Base-by-base conservation (phyloP, 2,329 filamentous ascomycete genomes). In the Lachnellula hyalina region DNA sequence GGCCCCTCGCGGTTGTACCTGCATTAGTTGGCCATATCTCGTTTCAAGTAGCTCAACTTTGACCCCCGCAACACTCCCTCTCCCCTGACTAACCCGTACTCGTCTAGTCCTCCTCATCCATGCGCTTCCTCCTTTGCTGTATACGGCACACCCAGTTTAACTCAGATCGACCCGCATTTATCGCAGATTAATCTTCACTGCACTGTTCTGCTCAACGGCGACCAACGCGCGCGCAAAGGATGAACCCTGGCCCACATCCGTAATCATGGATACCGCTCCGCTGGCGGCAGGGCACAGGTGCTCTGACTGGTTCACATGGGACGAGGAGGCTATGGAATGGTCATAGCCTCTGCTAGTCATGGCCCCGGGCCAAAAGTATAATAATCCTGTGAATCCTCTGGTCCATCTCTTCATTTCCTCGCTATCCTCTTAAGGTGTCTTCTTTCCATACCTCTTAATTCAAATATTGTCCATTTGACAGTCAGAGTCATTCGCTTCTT, bases 401-500 rank as follows among this genome's bases (percentile, higher is more conserved):
- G 28, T 51, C 46, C 28, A 36, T 40, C 15, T 28, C 35, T 61
- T 49, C 28, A 44, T 55, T 59, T 56, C 38, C 50, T 64, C 61
- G 44, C 45, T 50, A 58, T 60, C 59, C 58, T 55, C 53, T 60
- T 60, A 58, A 61, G 63, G 49, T 64, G 53, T 67, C 52, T 60
- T 61, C 53, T 55, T 57, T 55, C 54, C 63, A 54, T 59, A 53
- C 63, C 58, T 58, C 53, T 62, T 62, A 62, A 58, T 59, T 60
- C 50, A 42, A 55, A 59, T 51, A 51, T 63, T 59, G 63, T 61
- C 58, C 60, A 52, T 61, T 64, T 61, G 63, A 65, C 67, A 67
- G 61, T 63, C 68, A 71, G 71, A 71, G 69, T 75, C 75, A 73
- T 73, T 77, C 73, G 70, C 71, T 74, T 70, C 65, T 72, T 70